Evolutionary conservation across 2,329 filamentous ascomycete species (phyloP), one percentile per base, ranked within the genome.

Genomic region (Penicillium griseofulvum): DNA sequence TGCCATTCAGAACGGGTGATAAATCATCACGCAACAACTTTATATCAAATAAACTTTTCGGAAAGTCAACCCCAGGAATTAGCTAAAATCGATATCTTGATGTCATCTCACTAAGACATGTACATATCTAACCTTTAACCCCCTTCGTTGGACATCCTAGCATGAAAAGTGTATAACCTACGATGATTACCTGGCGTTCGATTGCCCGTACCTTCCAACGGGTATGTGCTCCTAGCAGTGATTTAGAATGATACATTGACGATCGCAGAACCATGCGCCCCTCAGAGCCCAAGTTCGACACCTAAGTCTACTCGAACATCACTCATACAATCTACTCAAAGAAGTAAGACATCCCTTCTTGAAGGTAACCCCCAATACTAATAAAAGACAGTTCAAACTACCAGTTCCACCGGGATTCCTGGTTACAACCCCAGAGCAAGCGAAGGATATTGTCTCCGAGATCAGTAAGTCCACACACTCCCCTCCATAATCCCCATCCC

Each of bases 341-440:
- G 47, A 54, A 11, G 52, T 54, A 29, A 11, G 39, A 12, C 1
- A 19, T 8, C 9, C 5, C 2, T 36, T 24, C 19, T 4, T 11
- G 4, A 24, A 1, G 3, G 5, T 5, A 31, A 1, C 7, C 16
- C 16, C 6, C 9, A n/a, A 36, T 37, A 19, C 52, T 54, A 14
- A 54, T 37, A 24, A 4, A 17, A 46, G 2, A 22, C 19, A 69
- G 67, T 69, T 62, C 51, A 46, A 61, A 5, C 63, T 69, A 12
- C 67, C 67, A 31, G 65, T 69, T 11, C 67, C 67, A 7, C 28
- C 60, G 12, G 67, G 67, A 28, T 60, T 58, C 44, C 59, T 69
- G 0, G 65, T 69, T 5, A 54, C 44, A 7, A 67, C 38, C 29
- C 57, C 67, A 1, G 51, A 62, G 36, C 58, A 64, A 43, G 67